These are phyloP conservation scores for Nicotiana obtusifolia DNA, from an alignment of 257 asterid genomes.

Conservation along the genomic window DNA sequence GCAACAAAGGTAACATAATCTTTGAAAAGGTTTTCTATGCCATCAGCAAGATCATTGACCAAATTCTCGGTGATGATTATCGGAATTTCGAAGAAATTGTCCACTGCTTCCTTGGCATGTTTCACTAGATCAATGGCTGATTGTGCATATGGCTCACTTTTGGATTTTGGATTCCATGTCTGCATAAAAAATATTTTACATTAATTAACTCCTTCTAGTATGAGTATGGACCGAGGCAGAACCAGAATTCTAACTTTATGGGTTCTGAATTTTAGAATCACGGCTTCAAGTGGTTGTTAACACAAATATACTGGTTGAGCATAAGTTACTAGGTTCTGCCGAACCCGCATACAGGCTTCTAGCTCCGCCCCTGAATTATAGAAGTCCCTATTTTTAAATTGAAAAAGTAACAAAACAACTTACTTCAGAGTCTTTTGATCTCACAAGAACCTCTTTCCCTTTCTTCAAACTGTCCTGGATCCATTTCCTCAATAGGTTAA, in stretches of 20 bases:
- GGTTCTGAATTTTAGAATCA: too few species aligned
- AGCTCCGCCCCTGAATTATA: too few species aligned
- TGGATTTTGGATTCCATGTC: slow-evolving; percentile 97
- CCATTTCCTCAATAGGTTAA: slow-evolving; percentile 58
- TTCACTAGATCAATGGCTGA: slow-evolving; percentile 63
- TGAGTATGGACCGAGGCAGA: too few species aligned
- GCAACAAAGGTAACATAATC: slow-evolving; percentile 68
- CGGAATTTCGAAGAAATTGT: slow-evolving; percentile 71
- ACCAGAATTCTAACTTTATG: too few species aligned
- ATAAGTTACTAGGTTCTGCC: too few species aligned
- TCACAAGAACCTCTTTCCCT: slow-evolving; percentile 54
- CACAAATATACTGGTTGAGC: too few species aligned
- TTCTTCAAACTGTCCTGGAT: slow-evolving; percentile 69
- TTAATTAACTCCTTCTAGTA: neutral
- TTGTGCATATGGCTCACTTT: slow-evolving; percentile 83
- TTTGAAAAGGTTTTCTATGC: slow-evolving; percentile 60
- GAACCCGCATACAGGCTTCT: too few species aligned
- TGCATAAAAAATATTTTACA: slow-evolving; percentile 8
- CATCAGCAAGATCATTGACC: slow-evolving; percentile 57
- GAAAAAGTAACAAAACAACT: slow-evolving; percentile 9
- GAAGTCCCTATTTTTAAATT: neutral
- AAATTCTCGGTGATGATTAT: slow-evolving; percentile 51
- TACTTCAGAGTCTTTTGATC: slow-evolving; percentile 83
- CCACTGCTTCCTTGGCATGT: slow-evolving; percentile 54
- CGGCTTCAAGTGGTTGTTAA: too few species aligned